Percentiles rank a stretch among this genome's conserved stretches.
These are phyloP conservation scores for Bryoglossum gracile DNA, from an alignment of 495 filamentous ascomycete species.

Conservation along the genomic window DNA sequence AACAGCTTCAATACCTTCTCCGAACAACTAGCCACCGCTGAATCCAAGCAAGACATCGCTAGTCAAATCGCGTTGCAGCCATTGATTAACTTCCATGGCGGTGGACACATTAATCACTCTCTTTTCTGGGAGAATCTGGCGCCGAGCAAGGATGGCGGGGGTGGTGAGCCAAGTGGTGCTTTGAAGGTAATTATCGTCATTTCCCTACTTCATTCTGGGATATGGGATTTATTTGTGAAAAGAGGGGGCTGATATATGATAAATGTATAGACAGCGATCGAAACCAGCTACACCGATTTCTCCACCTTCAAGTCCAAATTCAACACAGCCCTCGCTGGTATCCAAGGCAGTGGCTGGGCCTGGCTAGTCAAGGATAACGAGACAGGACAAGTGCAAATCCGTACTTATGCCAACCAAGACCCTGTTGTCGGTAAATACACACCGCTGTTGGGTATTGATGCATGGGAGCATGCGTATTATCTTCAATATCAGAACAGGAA, in stretches of 20 bases:
- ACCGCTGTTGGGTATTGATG: slow-evolving; percentile 89
- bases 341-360: slow-evolving; percentile 53
- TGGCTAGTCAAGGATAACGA: slow-evolving; percentile 86
- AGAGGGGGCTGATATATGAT: neutral
- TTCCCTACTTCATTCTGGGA: neutral
- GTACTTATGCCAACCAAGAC: slow-evolving; percentile 88
- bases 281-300: slow-evolving; percentile 66
- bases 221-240: neutral
- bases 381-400: slow-evolving; percentile 64
- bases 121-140: slow-evolving; percentile 93
- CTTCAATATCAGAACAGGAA: slow-evolving; percentile 98
- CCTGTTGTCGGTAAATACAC: slow-evolving; percentile 80
- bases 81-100: slow-evolving; percentile 93
- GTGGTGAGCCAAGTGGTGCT: slow-evolving; percentile 61
- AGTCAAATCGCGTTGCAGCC: slow-evolving; percentile 77
- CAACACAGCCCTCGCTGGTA: slow-evolving; percentile 64
- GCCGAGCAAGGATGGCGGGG: slow-evolving; percentile 59
- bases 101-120: slow-evolving; percentile 86
- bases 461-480: slow-evolving; percentile 77
- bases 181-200: slow-evolving; percentile 32
- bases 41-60: slow-evolving; percentile 49
- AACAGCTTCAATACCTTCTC: slow-evolving; percentile 59
- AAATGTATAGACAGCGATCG: slow-evolving; percentile 52
- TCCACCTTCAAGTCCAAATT: slow-evolving; percentile 70
- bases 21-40: slow-evolving; percentile 54